Evolutionary conservation across 495 filamentous ascomycete genomes (phyloP).

Genomic region (Lepidopterella palustris): DNA sequence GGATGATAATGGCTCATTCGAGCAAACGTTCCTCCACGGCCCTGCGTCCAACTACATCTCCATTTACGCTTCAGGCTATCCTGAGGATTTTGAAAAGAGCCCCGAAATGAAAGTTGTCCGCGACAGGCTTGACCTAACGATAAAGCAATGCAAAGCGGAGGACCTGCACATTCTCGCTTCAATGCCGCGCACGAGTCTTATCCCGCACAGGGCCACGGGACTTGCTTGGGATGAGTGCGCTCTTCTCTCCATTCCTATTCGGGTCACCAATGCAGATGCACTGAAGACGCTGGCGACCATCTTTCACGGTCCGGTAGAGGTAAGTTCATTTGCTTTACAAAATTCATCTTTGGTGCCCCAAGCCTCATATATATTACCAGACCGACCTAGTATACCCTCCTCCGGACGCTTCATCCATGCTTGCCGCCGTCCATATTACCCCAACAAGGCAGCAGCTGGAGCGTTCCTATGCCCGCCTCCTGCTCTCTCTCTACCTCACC

Average conservation of each 20-base stretch:
- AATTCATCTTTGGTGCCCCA: neutral
- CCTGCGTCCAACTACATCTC: conserved; percentile 53
- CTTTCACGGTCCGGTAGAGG: conserved; percentile 43
- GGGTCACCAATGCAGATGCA: conserved; percentile 46
- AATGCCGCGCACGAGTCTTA: conserved; percentile 49
- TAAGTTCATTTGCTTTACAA: neutral
- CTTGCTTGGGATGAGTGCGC: conserved; percentile 40
- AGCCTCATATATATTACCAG: neutral
- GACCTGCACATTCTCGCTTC: conserved; percentile 52
- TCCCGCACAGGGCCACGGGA: conserved; percentile 37
- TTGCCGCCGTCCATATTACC: neutral
- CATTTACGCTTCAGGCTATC: conserved; percentile 50
- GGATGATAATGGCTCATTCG: conserved; percentile 39
- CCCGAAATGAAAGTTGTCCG: conserved; percentile 44
- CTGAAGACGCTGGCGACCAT: conserved; percentile 50
- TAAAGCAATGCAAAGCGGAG: conserved; percentile 29
- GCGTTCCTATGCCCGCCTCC: conserved; percentile 48
- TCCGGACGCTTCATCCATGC: conserved; percentile 32
- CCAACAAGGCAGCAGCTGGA: conserved; percentile 1
- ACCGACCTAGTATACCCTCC: neutral
- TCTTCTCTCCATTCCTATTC: conserved; percentile 45
- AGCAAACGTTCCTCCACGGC: conserved; percentile 48
- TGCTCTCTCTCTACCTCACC: conserved; percentile 52
- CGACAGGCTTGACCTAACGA: conserved; percentile 36
- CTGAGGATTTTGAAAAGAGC: conserved; percentile 48